Evolutionary conservation across 164 flowering plant species (phyloP), one percentile per base, ranked within the genome.

Genomic region (Tinospora cordifolia): DNA sequence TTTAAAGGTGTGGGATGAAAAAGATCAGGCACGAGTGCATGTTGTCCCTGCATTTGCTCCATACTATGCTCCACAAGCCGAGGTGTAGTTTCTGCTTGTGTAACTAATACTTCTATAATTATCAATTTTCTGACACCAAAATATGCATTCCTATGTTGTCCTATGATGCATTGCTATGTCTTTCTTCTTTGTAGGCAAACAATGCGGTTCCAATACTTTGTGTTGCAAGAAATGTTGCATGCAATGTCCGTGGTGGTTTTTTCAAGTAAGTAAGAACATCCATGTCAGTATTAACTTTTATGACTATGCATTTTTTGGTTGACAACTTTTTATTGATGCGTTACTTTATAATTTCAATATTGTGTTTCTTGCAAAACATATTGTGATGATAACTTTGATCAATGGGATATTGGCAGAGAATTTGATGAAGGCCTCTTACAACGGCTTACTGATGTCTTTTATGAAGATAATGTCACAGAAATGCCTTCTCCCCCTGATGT

Each of bases 21-120:
- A 81, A 76, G 99, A 95, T 83, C 99, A 95, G 80, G 85, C 94
- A 51, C 83, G 99, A 54, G 99, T 95, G 72, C 99, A 95, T 75
- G 97, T 92, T 70, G 99, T 95, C 66, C 99, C 99, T 63, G 94
- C 98, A 75, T 95, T 92, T 90, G 94, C 97, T 79, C 99, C 99
- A 38, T 95, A 95, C 75, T 91, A 87, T 81, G 93, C 99, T 72
- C 99, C 99, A 76, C 93, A 90, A 77, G 98, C 99, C 71, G 98
- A 95, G 83, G 99, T 95, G 47, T n/a, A 19, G 64, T 69, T 41
- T 26, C 3, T 22, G 34, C 14, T 9, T 24, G 4, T 60, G 34
- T 2, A 25, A 39, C 3, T 62, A 60, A 15, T n/a, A 74, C 26
- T 27, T 27, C 25, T 54, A 39, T 34, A 10, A 10, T n/a, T 9